Evolutionary conservation across 495 filamentous ascomycete species (phyloP).

Genomic region (Parmelia sp.): DNA sequence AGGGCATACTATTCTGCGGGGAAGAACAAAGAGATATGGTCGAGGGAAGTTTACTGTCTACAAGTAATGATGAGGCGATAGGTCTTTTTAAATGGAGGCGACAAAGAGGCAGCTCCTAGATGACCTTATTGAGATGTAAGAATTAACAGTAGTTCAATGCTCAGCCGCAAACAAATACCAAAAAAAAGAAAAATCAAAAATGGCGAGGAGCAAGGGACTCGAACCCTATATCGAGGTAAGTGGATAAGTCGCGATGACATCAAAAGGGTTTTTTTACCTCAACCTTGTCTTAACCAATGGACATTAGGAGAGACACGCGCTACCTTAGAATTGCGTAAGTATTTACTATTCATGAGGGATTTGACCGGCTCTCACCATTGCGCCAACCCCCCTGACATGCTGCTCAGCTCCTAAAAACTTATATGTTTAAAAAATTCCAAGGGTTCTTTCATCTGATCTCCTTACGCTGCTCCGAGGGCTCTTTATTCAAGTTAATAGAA

Average conservation of each 20-base stretch:
- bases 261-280: constrained; percentile 20
- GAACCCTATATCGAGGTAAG: constrained; percentile 23
- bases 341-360: no score
- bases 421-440: no score
- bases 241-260: no score
- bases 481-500: no score
- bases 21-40: no score
- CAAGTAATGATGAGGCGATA: no score
- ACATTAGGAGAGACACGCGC: constrained; percentile 39
- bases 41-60: no score
- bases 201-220: constrained; percentile 34
- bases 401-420: neutral
- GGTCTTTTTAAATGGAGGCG: neutral
- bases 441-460: no score
- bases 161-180: no score
- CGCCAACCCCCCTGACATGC: no score
- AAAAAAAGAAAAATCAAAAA: constrained; percentile 2
- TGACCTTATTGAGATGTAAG: neutral
- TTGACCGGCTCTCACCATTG: no score
- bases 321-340: constrained; percentile 40
- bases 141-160: neutral
- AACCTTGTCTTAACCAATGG: constrained; percentile 32
- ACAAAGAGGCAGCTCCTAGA: neutral
- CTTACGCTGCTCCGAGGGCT: no score
- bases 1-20: constrained; percentile 61